Percentiles rank a stretch among this genome's conserved stretches.
These are phyloP conservation scores for Discostella stelligeroides DNA, from an alignment of 108 stramenopile species.

Conservation along the genomic window DNA sequence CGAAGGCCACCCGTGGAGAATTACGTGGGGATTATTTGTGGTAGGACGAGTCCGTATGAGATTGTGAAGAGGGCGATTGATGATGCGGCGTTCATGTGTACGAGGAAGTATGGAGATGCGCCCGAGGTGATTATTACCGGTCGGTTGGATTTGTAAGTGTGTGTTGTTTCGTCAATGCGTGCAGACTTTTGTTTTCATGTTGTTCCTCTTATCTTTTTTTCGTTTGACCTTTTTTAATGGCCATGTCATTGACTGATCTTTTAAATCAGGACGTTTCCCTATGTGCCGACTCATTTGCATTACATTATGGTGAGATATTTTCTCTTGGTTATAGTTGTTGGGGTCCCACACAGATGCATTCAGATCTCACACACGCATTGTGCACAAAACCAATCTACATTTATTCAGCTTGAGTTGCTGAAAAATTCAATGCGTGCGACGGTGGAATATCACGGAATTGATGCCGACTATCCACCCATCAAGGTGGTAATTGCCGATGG, in stretches of 20 bases:
- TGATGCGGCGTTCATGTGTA: slow-evolving; percentile 97
- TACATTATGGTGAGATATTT: slow-evolving; percentile 26
- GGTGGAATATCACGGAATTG: slow-evolving; percentile 93
- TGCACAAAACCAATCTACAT: too few relatives aligned
- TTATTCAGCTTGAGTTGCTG: not conserved
- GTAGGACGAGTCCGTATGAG: slow-evolving; percentile 89
- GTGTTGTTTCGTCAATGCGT: too few relatives aligned
- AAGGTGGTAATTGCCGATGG: slow-evolving; percentile 98
- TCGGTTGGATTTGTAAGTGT: slow-evolving; percentile 77
- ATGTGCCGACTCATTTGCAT: slow-evolving; percentile 88
- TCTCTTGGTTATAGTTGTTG: not conserved
- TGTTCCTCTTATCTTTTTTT: not conserved
- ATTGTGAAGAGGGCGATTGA: slow-evolving; percentile 95
- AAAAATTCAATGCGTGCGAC: slow-evolving; percentile 99
- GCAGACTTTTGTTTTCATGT: not conserved
- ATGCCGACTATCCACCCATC: slow-evolving; percentile 92
- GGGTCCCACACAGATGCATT: not conserved
- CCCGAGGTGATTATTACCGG: slow-evolving; percentile 98
- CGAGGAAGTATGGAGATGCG: slow-evolving; percentile 96
- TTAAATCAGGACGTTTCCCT: slow-evolving; percentile 80
- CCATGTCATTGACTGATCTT: not conserved
- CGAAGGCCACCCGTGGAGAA: slow-evolving; percentile 86
- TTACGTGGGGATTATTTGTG: slow-evolving; percentile 91
- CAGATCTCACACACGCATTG: too few relatives aligned
- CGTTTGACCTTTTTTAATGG: not conserved